Evolutionary conservation across 805 yeast species (phyloP), one percentile per base, ranked within the genome.

Genomic region (Pichia insulana): DNA sequence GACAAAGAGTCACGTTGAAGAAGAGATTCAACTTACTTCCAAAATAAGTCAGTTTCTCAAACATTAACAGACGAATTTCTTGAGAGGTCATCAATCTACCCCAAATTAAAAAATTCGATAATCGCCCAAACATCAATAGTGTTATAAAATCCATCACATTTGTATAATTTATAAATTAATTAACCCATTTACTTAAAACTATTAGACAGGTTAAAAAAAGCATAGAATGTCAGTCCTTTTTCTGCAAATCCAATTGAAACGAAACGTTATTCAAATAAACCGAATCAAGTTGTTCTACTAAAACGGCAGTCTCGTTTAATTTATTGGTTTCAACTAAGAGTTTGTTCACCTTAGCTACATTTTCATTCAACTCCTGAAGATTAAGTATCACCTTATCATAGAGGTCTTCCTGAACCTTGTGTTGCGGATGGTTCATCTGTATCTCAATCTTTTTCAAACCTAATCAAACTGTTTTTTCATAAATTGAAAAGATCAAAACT

Each of bases 1-100:
- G 97, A 74, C 97, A 92, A 69, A 86, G 99, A 77, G 96, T 92
- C 40, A 90, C 97, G 44, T 75, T 92, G 62, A 92, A 92, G 80
- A 92, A 87, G 76, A 83, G 98, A 73, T 90, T 69, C 64, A 80
- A 81, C 54, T 63, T 92, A 65, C 73, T 92, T 62, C 96, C 96
- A 58, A 83, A 94, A 38, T 41, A 43, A 39, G 33, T 20, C n/a
- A 22, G n/a, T 7, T 12, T 28, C 4, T 28, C 4, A 28, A 28
- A 5, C 6, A 22, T 8, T 5, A 22, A 6, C 8, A 22, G 25
- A 22, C 8, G n/a, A n/a, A n/a, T n/a, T n/a, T n/a, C n/a, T n/a
- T n/a, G n/a, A n/a, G n/a, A n/a, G n/a, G n/a, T n/a, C n/a, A n/a
- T n/a, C n/a, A n/a, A n/a, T n/a, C n/a, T n/a, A n/a, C n/a, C n/a